A percentile compares a stretch with the other conserved stretches of the same genome.
Conservation (phyloP, 495 filamentous ascomycete species). For the Haplographium delicatum region DNA sequence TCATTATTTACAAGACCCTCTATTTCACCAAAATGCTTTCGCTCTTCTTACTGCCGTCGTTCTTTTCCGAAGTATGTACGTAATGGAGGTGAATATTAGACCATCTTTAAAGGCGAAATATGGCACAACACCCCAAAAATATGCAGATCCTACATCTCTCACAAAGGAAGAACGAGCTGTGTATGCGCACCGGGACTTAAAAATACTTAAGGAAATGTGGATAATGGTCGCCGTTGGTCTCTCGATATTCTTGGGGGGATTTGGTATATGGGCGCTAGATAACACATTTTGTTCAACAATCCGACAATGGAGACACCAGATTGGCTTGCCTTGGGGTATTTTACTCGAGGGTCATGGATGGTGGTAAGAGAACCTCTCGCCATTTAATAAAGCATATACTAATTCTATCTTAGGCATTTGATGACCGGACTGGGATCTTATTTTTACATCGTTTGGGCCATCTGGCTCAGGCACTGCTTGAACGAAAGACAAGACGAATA, state of each 20-base stretch:
- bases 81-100: conserved; percentile 80
- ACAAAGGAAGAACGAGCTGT: conserved; percentile 19
- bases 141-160: conserved; percentile 1
- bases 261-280: conserved; percentile 83
- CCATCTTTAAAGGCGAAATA: conserved; percentile 45
- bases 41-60: conserved; percentile 73
- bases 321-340: conserved; percentile 87
- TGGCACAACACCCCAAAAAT: conserved; percentile 19
- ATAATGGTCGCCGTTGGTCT: conserved; percentile 57
- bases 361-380: conserved; percentile 64
- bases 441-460: conserved; percentile 44
- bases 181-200: conserved; percentile 36
- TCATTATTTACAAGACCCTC: conserved; percentile 86
- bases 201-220: conserved; percentile 70
- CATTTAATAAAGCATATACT: background rate
- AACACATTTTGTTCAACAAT: conserved; percentile 74
- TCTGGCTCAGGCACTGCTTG: conserved; percentile 44
- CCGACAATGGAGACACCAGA: conserved; percentile 59
- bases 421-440: conserved; percentile 46
- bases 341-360: conserved; percentile 91
- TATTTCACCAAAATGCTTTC: conserved; percentile 89
- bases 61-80: conserved; percentile 75
- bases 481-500: conserved; percentile 42
- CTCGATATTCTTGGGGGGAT: conserved; percentile 73
- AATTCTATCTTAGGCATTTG: conserved; percentile 33